Evolutionary conservation across 2,329 filamentous ascomycete species (phyloP).

Genomic region (Orbilia javanica): DNA sequence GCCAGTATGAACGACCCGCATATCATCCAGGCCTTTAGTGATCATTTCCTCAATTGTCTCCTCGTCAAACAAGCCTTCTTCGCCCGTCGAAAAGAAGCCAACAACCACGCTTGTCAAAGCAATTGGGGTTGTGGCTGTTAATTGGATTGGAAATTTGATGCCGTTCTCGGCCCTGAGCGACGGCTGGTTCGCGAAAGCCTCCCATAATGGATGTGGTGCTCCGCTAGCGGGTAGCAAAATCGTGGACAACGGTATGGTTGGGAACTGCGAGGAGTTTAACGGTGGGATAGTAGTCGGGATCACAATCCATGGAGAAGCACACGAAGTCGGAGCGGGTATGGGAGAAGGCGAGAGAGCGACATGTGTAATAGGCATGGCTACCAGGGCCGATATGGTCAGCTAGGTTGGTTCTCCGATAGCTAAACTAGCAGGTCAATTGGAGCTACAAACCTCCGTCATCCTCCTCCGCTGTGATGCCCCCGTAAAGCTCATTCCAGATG

Average conservation of each 20-base stretch:
- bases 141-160: conserved; percentile 57
- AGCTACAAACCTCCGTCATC: conserved; percentile 66
- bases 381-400: conserved; percentile 1
- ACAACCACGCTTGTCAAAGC: conserved; percentile 52
- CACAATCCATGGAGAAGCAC: conserved; percentile 79
- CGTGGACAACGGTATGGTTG: conserved; percentile 78
- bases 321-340: conserved; percentile 70
- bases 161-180: conserved; percentile 55
- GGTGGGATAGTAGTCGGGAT: conserved; percentile 76
- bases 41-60: conserved; percentile 71
- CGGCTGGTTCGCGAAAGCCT: conserved; percentile 58
- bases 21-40: conserved; percentile 77
- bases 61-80: conserved; percentile 56
- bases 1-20: conserved; percentile 83
- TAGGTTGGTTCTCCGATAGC: background rate
- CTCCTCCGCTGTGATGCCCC: conserved; percentile 68
- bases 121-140: conserved; percentile 54
- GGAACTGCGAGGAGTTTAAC: conserved; percentile 68
- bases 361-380: conserved; percentile 67
- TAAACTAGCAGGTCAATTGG: background rate
- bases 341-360: conserved; percentile 65
- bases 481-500: conserved; percentile 84
- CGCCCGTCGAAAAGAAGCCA: conserved; percentile 55
- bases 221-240: conserved; percentile 81
- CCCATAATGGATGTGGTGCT: conserved; percentile 65